phyloP scores from a whole-genome alignment of 139 green algal genomes.

The Penium margaritaceum region DNA sequence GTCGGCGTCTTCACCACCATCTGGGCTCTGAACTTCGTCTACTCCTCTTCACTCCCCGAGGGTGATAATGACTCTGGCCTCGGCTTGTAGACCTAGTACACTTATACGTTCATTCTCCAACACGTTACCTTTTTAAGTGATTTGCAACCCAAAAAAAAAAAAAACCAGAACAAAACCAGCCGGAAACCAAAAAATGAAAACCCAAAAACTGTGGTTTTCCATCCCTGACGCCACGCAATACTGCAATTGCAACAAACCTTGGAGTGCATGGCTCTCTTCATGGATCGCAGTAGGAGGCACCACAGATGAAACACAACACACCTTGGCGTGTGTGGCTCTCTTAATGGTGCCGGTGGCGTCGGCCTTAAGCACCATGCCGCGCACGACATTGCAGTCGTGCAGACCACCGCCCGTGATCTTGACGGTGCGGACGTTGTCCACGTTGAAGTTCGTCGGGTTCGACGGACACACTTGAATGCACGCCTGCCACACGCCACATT shows the following conservation, averaged over 20 bases:
- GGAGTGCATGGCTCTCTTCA: too few relatives aligned
- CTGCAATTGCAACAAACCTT: too few relatives aligned
- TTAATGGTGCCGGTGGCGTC: conserved; percentile 78
- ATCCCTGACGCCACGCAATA: too few relatives aligned
- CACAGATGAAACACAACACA: conserved; percentile 40
- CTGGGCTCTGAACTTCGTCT: too few relatives aligned
- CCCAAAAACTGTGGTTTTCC: too few relatives aligned
- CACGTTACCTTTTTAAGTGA: too few relatives aligned
- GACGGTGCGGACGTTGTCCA: conserved; percentile 93
- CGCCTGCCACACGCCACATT: too few relatives aligned
- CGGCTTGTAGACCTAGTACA: too few relatives aligned
- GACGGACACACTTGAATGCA: conserved; percentile 88
- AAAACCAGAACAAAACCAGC: neutral
- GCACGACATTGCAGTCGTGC: conserved; percentile 62
- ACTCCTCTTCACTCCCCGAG: too few relatives aligned
- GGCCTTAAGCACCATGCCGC: conserved; percentile 82
- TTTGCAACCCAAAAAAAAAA: conserved; percentile 1
- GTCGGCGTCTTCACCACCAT: too few relatives aligned
- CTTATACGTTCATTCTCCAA: too few relatives aligned
- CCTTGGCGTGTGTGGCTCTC: conserved; percentile 73
- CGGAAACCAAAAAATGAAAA: neutral
- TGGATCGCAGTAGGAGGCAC: neutral
- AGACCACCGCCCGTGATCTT: conserved; percentile 79
- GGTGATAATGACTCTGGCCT: too few relatives aligned
- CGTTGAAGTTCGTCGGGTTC: conserved; percentile 95